phyloP scores from a whole-genome alignment of 2,329 filamentous ascomycete species.

The Paecilomyces sp. region DNA sequence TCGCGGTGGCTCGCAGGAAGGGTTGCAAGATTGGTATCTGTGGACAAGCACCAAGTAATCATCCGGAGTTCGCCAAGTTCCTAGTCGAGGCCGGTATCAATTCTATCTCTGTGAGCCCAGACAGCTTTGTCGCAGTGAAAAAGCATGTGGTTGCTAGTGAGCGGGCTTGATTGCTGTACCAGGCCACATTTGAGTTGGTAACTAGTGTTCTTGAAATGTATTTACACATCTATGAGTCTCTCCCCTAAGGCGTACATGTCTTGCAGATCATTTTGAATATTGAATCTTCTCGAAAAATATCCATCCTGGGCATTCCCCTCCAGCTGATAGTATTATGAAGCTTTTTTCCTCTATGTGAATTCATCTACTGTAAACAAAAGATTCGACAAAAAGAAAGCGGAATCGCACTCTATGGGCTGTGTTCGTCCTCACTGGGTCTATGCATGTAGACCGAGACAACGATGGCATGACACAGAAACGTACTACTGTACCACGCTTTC shows the following conservation, averaged over 20 bases:
- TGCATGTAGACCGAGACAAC: no score
- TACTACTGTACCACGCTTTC: not conserved
- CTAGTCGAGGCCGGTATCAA: constrained; percentile 29
- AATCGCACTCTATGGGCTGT: no score
- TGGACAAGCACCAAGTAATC: constrained; percentile 34
- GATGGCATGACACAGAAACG: no score
- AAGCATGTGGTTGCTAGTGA: constrained; percentile 5
- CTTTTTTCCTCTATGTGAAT: no score
- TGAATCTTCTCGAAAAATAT: not conserved
- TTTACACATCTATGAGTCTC: not conserved
- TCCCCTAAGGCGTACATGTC: not conserved
- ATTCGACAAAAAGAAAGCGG: no score
- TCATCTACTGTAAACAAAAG: no score
- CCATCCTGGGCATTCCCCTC: not conserved
- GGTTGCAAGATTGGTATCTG: constrained; percentile 33
- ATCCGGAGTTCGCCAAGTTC: constrained; percentile 32
- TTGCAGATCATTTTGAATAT: not conserved
- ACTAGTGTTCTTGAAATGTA: not conserved
- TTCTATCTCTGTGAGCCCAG: constrained; percentile 34
- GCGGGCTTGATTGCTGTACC: not conserved
- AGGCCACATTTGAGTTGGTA: not conserved
- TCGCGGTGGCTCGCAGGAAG: constrained; percentile 20
- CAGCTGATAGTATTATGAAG: not conserved
- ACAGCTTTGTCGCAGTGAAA: constrained; percentile 33
- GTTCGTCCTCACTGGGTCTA: no score